A percentile compares a stretch with the other conserved stretches of the same genome.
phyloP scores from a whole-genome alignment of 305 asterid species.

The Fraxinus angustifolia region DNA sequence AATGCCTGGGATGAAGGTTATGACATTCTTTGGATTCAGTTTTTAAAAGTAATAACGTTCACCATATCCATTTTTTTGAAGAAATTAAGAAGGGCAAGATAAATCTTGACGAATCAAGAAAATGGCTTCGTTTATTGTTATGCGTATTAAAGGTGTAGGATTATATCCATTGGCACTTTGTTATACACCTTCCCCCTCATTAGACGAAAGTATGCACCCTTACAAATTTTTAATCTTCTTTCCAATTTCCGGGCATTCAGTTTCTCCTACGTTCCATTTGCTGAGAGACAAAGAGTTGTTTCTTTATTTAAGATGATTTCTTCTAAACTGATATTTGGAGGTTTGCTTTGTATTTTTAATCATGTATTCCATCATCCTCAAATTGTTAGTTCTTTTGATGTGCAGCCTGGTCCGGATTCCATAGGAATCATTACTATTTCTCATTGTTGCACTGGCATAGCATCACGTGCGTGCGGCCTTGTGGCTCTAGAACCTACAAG shows the following conservation, averaged over 20 bases:
- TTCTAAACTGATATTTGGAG: background rate
- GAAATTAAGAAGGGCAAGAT: background rate
- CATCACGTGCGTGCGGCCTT: constrained; percentile 99
- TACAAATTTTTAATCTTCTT: background rate
- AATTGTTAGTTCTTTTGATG: constrained; percentile 2
- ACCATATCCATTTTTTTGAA: background rate
- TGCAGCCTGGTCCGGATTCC: constrained; percentile 64
- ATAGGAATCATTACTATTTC: constrained; percentile 50
- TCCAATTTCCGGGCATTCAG: background rate
- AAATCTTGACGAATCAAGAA: background rate
- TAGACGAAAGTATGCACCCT: background rate
- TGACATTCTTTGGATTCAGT: background rate
- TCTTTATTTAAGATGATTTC: background rate
- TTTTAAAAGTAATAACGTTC: background rate
- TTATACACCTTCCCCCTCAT: background rate
- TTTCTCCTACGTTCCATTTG: background rate
- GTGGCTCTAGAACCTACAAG: constrained; percentile 92
- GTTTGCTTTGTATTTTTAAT: background rate
- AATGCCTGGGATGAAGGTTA: constrained; percentile 99
- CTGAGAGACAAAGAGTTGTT: background rate
- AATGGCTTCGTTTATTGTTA: background rate
- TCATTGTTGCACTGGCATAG: constrained; percentile 57
- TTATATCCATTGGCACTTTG: background rate
- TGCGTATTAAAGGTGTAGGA: background rate
- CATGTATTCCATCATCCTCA: background rate